Conservation (phyloP, 768 basidiomycete genomes). For the Tricholoma sp. region DNA sequence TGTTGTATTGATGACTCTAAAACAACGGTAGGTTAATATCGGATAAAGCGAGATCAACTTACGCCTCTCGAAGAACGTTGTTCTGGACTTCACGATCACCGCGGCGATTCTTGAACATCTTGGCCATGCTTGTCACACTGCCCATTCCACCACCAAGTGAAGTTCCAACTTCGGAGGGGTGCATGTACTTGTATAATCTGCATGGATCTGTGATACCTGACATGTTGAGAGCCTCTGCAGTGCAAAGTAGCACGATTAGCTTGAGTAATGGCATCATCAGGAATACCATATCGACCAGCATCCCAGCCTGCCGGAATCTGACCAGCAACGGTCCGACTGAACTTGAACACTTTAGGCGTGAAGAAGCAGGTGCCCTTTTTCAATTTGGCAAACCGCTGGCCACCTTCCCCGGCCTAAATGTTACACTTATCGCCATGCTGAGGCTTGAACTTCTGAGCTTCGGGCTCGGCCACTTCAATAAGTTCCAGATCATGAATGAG, state of each 20-base stretch:
- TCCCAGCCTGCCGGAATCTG: conserved; percentile 98
- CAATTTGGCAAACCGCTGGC: conserved; percentile 98
- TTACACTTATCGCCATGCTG: no score
- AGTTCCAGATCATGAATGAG: no score
- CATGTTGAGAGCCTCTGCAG: conserved; percentile 93
- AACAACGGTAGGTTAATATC: not conserved
- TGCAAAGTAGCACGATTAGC: conserved; percentile 85
- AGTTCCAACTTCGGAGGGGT: no score
- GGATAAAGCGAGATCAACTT: conserved; percentile 24
- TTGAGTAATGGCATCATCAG: conserved; percentile 92
- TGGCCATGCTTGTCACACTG: no score
- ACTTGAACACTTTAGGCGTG: conserved; percentile 93
- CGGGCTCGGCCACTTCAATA: no score
- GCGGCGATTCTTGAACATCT: conserved; percentile 99
- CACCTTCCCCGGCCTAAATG: conserved; percentile 85
- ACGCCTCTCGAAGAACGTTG: conserved; percentile 98
- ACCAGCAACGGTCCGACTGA: conserved; percentile 91
- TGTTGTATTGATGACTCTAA: conserved; percentile 96
- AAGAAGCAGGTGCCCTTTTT: conserved; percentile 94
- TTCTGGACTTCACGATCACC: conserved; percentile 99
- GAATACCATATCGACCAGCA: conserved; percentile 94
- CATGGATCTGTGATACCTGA: conserved; percentile 98
- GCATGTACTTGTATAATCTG: no score
- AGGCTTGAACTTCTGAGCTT: no score
- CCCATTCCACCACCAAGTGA: no score